A percentile compares a stretch with the other conserved stretches of the same genome.
Evolutionary conservation across 495 filamentous ascomycete species (phyloP).

Genomic region (Penicillium canescens): DNA sequence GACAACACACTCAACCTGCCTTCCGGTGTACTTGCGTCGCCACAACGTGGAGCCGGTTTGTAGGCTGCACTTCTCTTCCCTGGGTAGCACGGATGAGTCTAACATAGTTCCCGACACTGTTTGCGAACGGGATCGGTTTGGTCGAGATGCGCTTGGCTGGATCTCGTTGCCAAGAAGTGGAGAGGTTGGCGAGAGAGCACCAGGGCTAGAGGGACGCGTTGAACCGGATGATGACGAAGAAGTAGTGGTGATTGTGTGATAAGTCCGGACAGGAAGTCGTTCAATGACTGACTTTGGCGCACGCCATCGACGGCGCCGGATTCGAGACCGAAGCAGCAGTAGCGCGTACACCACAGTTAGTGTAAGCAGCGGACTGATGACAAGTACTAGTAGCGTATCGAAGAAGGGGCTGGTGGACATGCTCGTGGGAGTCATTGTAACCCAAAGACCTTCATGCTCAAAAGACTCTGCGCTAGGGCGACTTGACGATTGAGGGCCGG

Average conservation of each 20-base stretch:
- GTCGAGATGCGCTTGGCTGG: slow-evolving; percentile 31
- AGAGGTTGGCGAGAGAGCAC: slow-evolving; percentile 67
- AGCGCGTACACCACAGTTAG: slow-evolving; percentile 91
- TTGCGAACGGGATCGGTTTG: slow-evolving; percentile 60
- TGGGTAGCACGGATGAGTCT: slow-evolving; percentile 33
- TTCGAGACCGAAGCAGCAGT: slow-evolving; percentile 82
- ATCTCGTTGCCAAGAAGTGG: slow-evolving; percentile 58
- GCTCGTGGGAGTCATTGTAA: slow-evolving; percentile 87
- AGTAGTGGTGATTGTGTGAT: slow-evolving; percentile 71
- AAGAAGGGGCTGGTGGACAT: slow-evolving; percentile 94
- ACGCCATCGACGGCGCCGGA: slow-evolving; percentile 87
- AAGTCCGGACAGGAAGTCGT: slow-evolving; percentile 89
- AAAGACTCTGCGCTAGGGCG: slow-evolving; percentile 25
- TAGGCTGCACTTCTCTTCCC: slow-evolving; percentile 50
- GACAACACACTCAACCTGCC: slow-evolving; percentile 94
- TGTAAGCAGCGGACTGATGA: slow-evolving; percentile 89
- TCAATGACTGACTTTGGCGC: slow-evolving; percentile 96
- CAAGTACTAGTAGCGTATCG: slow-evolving; percentile 89
- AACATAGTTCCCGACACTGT: slow-evolving; percentile 58
- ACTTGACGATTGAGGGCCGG: slow-evolving; percentile 7
- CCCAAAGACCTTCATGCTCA: slow-evolving; percentile 85
- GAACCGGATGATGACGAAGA: slow-evolving; percentile 56
- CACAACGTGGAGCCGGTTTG: slow-evolving; percentile 53
- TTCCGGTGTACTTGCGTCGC: slow-evolving; percentile 80
- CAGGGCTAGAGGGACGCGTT: slow-evolving; percentile 50